Base-by-base conservation (phyloP, 345 rosid species). In the Populus euphratica region DNA sequence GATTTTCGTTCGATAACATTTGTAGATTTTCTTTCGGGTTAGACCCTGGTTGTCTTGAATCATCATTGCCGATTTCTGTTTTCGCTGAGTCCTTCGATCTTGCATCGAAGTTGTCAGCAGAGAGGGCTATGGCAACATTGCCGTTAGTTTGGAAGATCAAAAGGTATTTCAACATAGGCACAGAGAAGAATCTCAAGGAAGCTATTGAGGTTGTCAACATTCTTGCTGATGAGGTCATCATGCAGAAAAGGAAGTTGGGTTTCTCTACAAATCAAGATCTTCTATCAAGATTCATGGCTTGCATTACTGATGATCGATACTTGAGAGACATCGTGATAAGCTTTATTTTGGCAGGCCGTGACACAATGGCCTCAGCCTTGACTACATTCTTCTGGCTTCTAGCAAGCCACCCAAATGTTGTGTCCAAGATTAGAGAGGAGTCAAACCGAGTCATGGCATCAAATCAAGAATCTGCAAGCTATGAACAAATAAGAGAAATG, bases 241-340 rank as follows among this genome's bases (percentile, higher is more conserved):
- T 74, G 70, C 84, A 86, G 66, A 87, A 83, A 81, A 79, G 86
- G 16, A 84, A 85, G 56, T 68, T 76, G 49, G 89, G 85, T 13
- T 73, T 78, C 52, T 83, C 76, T 18, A 71, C 70, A 2, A 87
- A 84, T 4, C 73, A 85, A 63, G 97, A 91, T 86, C 90, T 92
- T 17, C 70, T 92, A 3, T 89, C 94, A 43, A 90, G 94, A 29
- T 91, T 92, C 85, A 88, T 92, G 91, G 64, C 75, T 3, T 82
- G 83, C 13, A 75, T 88, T 5, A 77, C 64, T 43, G 90, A 87
- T 14, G 92, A 86, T 3, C 77, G 80, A 6, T 86, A 80, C 67
- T 73, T 92, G 39, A 79, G 92, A 61, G 97, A 92, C 70, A 89
- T 92, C 78, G 88, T 92, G 1, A 84, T 88, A 39, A 92, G 95